Percentiles rank a stretch among this genome's conserved stretches.
Conservation (phyloP, 352 stramenopile species). For the Phytophthora constricta region DNA sequence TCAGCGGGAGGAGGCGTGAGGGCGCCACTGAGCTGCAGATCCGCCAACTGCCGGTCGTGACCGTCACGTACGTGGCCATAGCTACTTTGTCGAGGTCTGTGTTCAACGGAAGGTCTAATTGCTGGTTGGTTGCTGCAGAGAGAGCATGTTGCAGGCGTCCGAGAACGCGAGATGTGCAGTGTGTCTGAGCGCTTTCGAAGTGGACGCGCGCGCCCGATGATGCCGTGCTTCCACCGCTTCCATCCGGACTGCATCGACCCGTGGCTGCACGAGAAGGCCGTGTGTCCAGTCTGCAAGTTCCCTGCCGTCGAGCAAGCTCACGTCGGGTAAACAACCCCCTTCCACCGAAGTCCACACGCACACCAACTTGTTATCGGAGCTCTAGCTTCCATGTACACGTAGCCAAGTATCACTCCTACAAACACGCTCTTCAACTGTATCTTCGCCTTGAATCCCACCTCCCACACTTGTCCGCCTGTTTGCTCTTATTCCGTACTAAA, state of each 20-base stretch:
- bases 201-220: conserved; percentile 55
- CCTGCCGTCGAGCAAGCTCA: conserved; percentile 55
- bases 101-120: neutral
- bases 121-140: conserved; percentile 34
- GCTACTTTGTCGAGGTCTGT: conserved; percentile 1
- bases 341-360: neutral
- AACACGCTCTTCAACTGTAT: too few species aligned
- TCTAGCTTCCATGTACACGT: too few species aligned
- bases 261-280: conserved; percentile 74
- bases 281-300: conserved; percentile 85
- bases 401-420: neutral
- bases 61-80: conserved; percentile 59
- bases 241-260: conserved; percentile 77
- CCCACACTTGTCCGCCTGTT: neutral
- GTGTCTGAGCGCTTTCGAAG: conserved; percentile 63
- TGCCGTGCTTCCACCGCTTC: conserved; percentile 85
- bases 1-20: conserved; percentile 60
- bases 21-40: conserved; percentile 67
- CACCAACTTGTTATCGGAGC: too few species aligned
- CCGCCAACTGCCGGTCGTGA: conserved; percentile 60
- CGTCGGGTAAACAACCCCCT: neutral
- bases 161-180: conserved; percentile 68
- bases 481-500: conserved; percentile 7
- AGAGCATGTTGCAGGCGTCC: conserved; percentile 62
- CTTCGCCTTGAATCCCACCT: too few species aligned